Evolutionary conservation across 768 basidiomycete species (phyloP).

Genomic region (Mycena albidolilacea): DNA sequence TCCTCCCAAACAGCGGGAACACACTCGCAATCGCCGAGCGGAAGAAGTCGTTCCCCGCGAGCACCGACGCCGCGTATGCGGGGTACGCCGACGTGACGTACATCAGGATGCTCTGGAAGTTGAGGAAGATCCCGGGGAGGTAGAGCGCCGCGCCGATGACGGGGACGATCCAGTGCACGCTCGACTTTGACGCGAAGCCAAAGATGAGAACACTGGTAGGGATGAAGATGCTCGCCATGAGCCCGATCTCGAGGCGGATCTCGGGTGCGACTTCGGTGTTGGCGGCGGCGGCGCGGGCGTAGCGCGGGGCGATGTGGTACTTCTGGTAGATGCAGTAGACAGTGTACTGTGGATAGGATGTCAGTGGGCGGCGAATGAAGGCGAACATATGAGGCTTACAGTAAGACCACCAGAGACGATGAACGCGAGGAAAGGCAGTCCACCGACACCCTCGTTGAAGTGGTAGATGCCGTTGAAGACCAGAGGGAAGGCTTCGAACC

Average conservation of each 20-base stretch:
- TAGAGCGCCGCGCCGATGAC: slow-evolving; percentile 36
- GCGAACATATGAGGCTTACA: background rate
- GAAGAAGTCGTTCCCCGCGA: too few species aligned
- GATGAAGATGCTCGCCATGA: too few species aligned
- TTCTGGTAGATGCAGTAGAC: too few species aligned
- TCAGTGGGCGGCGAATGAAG: background rate
- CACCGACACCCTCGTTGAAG: slow-evolving; percentile 49
- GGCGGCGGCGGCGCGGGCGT: too few species aligned
- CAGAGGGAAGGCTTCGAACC: slow-evolving; percentile 52
- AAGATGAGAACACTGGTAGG: too few species aligned
- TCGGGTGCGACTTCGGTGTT: too few species aligned
- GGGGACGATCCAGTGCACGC: slow-evolving; percentile 24
- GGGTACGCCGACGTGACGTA: too few species aligned
- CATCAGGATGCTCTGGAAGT: slow-evolving; percentile 42
- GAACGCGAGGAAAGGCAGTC: slow-evolving; percentile 42
- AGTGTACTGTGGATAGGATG: background rate
- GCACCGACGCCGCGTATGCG: too few species aligned
- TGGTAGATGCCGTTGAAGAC: slow-evolving; percentile 52
- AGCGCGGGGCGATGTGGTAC: too few species aligned
- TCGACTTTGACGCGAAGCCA: slow-evolving; percentile 5
- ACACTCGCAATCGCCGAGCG: slow-evolving; percentile 26
- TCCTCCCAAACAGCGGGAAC: slow-evolving; percentile 43
- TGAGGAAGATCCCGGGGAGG: slow-evolving; percentile 43
- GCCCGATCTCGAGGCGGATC: too few species aligned
- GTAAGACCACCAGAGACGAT: slow-evolving; percentile 22